phyloP scores from a whole-genome alignment of 2,329 filamentous ascomycete species.

The Aspergillus ibericus region DNA sequence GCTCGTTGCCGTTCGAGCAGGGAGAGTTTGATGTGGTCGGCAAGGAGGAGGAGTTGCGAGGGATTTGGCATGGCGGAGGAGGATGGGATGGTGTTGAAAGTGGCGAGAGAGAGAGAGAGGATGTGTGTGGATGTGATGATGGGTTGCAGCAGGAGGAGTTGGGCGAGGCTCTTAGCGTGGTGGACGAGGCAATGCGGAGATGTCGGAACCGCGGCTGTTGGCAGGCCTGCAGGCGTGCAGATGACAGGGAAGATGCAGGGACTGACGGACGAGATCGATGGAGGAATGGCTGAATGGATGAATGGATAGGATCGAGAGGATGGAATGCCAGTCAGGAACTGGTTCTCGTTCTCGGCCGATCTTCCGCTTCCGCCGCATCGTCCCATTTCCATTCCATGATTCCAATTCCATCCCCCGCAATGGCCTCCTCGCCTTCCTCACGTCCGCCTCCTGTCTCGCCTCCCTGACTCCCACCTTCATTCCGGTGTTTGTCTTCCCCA shows the following conservation, averaged over 20 bases:
- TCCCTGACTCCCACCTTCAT: not conserved
- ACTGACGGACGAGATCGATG: not conserved
- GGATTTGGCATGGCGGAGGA: conserved; percentile 51
- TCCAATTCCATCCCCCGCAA: conserved; percentile 16
- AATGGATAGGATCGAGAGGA: not conserved
- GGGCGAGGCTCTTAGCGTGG: conserved; percentile 4
- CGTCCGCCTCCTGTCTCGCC: conserved; percentile 10
- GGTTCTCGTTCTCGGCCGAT: conserved; percentile 12
- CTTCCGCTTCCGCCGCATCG: conserved; percentile 13
- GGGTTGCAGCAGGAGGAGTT: not conserved
- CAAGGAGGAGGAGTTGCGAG: conserved; percentile 82
- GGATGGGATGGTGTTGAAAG: not conserved
- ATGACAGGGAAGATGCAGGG: not conserved
- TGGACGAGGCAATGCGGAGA: conserved; percentile 11
- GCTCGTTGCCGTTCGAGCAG: conserved; percentile 88
- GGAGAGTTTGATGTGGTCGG: conserved; percentile 95
- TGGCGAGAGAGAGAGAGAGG: not conserved
- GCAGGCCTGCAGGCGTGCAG: not conserved
- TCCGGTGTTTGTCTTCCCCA: conserved; percentile 13
- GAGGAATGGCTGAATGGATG: not conserved
- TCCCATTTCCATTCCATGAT: not conserved
- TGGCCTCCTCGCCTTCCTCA: conserved; percentile 14
- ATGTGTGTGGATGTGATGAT: not conserved
- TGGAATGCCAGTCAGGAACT: not conserved
- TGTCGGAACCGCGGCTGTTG: not conserved